phyloP scores from a whole-genome alignment of 2,329 filamentous ascomycete species.

The Talaromyces sp. region DNA sequence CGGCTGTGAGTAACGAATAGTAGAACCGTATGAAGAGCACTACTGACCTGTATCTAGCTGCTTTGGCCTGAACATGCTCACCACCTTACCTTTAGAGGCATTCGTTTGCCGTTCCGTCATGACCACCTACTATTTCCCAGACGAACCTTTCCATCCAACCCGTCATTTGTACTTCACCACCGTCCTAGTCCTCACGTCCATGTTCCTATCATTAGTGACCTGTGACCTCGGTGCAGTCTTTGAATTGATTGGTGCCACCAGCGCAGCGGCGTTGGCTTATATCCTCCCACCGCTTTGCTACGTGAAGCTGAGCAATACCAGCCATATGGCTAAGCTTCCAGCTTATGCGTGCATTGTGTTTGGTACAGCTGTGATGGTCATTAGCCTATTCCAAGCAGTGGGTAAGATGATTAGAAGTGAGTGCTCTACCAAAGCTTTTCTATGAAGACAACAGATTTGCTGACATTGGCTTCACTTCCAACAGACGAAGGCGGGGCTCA shows the following conservation, averaged over 20 bases:
- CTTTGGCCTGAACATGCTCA: slow-evolving; percentile 98
- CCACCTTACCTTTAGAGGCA: slow-evolving; percentile 89
- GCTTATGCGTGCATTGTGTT: slow-evolving; percentile 71
- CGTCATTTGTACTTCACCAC: slow-evolving; percentile 86
- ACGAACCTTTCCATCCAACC: slow-evolving; percentile 74
- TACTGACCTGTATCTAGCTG: slow-evolving; percentile 50
- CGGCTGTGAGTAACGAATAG: slow-evolving; percentile 58
- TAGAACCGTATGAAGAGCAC: neutral
- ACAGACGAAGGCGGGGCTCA: slow-evolving; percentile 35
- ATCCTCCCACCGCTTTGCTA: slow-evolving; percentile 94
- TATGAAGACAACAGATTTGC: neutral
- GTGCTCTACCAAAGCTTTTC: slow-evolving; percentile 17
- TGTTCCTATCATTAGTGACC: slow-evolving; percentile 74
- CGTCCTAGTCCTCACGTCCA: slow-evolving; percentile 72
- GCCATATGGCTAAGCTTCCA: slow-evolving; percentile 70
- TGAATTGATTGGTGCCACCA: slow-evolving; percentile 92
- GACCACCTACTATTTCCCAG: slow-evolving; percentile 74
- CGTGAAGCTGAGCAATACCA: slow-evolving; percentile 79
- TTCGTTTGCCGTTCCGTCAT: slow-evolving; percentile 98
- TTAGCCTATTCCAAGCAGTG: slow-evolving; percentile 71
- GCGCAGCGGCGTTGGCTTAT: slow-evolving; percentile 89
- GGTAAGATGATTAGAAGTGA: slow-evolving; percentile 59
- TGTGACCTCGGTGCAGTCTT: slow-evolving; percentile 94
- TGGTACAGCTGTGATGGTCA: slow-evolving; percentile 74
- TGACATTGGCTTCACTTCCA: slow-evolving; percentile 17